Evolutionary conservation across 108 stramenopile genomes (phyloP), one percentile per base, ranked within the genome.

Genomic region (Heterococcus sp.): DNA sequence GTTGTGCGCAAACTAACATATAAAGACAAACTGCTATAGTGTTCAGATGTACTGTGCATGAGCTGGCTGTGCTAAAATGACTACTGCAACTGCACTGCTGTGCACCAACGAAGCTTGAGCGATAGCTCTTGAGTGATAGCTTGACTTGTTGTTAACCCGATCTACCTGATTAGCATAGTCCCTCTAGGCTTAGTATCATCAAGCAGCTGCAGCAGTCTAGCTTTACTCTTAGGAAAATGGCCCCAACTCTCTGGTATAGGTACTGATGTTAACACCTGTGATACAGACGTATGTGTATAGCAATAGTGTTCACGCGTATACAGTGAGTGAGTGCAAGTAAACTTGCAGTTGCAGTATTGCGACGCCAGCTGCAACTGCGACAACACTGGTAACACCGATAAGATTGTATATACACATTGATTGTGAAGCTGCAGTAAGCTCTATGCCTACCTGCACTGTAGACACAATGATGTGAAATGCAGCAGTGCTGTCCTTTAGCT

Each of bases 171-270:
- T 8, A 58, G 21, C 46, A 58, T 58, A 58, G 46, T 58, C 76
- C 80, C 75, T 1, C 33, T 5, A 21, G 86, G 84, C 32, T 80
- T 31, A 11, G 74, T 75, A 26, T 80, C 66, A 14, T 37, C 37
- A 34, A 87, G 76, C 0, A 87, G 74, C 1, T 85, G 73, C 2
- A 87, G 67, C 26, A 87, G 36, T 30, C 84, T 77, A 2, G 29
- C 30, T 65, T 74, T 58, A 29, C 75, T 76, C 30, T 8, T 63
- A 29, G 86, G 86, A 81, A 86, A 87, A 38, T 87, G 86, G 2
- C 86, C 86, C 86, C 86, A 87, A 31, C 72, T 73, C 66, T 87
- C 86, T 39, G 77, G 73, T 26, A 87, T 74, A 2, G 86, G 86
- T 37, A 83, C 83, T 32, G 85, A 76, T 33, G 86, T 86, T 28